phyloP scores from a whole-genome alignment of 129 eudicot genomes.

The carrot (Daucus carota) region DNA sequence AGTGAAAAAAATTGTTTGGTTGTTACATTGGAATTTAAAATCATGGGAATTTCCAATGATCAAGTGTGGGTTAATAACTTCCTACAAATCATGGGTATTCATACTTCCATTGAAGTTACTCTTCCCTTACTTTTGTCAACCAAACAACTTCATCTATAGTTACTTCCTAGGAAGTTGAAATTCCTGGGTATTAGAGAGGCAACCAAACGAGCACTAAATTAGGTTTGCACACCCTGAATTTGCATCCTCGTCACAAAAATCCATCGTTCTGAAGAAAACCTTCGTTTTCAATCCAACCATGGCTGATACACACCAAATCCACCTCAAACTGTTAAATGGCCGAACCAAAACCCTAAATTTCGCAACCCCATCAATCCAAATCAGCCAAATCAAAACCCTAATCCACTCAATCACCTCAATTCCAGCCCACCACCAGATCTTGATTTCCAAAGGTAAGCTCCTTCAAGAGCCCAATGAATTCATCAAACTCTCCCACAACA shows the following conservation, averaged over 20 bases:
- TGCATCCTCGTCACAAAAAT: background rate
- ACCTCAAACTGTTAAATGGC: conserved; percentile 30
- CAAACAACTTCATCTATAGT: too few relatives aligned
- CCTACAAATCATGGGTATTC: too few relatives aligned
- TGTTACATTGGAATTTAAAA: too few relatives aligned
- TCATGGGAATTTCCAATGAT: too few relatives aligned
- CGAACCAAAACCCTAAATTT: conserved; percentile 13
- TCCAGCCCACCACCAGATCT: conserved; percentile 46
- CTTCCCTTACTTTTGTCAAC: too few relatives aligned
- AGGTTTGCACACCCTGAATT: background rate
- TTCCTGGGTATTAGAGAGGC: too few relatives aligned
- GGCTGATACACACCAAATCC: conserved; percentile 40
- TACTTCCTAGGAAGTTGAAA: too few relatives aligned
- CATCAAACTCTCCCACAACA: conserved; percentile 7
- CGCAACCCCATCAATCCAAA: conserved; percentile 3
- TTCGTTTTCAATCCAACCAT: conserved; percentile 7
- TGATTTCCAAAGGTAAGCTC: conserved; percentile 28
- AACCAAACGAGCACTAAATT: too few relatives aligned
- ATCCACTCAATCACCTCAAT: conserved; percentile 39
- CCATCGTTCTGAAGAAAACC: background rate
- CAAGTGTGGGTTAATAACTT: too few relatives aligned
- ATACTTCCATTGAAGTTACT: too few relatives aligned
- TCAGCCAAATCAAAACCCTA: background rate
- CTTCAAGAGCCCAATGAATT: conserved; percentile 29
- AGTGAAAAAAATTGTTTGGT: too few relatives aligned